phyloP scores from a whole-genome alignment of 345 rosid species.

The Barbarea vulgaris region DNA sequence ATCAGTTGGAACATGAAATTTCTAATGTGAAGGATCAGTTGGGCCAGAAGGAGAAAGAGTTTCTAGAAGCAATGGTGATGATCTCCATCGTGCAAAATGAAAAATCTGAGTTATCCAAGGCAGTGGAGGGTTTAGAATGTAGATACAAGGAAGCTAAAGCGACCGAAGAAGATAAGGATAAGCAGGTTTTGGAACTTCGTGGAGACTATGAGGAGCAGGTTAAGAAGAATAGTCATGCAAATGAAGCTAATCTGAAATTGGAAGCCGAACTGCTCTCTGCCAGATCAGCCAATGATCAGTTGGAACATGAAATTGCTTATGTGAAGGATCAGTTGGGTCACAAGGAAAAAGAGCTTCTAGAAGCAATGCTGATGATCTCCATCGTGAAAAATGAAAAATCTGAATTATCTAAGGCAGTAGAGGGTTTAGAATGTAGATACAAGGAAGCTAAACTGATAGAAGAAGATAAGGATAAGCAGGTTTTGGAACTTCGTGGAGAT shows the following conservation, averaged over 20 bases:
- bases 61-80: conserved; percentile 48
- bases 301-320: conserved; percentile 50
- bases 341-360: conserved; percentile 53
- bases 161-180: conserved; percentile 50
- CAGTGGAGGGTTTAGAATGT: conserved; percentile 59
- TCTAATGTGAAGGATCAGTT: conserved; percentile 48
- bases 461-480: conserved; percentile 56
- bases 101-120: conserved; percentile 46
- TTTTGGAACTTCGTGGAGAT: conserved; percentile 58
- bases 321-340: conserved; percentile 48
- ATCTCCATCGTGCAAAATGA: conserved; percentile 45
- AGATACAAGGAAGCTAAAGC: conserved; percentile 59
- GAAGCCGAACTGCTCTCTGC: conserved; percentile 49
- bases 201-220: conserved; percentile 53
- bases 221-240: conserved; percentile 47
- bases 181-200: conserved; percentile 54
- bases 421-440: conserved; percentile 62
- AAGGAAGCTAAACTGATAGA: conserved; percentile 45
- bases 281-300: conserved; percentile 47
- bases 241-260: conserved; percentile 50
- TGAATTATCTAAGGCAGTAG: conserved; percentile 49
- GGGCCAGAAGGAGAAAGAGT: conserved; percentile 50
- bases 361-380: conserved; percentile 48
- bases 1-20: conserved; percentile 52
- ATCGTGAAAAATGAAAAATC: conserved; percentile 44